Conservation (phyloP, 257 asterid genomes). For the Ballota nigra region DNA sequence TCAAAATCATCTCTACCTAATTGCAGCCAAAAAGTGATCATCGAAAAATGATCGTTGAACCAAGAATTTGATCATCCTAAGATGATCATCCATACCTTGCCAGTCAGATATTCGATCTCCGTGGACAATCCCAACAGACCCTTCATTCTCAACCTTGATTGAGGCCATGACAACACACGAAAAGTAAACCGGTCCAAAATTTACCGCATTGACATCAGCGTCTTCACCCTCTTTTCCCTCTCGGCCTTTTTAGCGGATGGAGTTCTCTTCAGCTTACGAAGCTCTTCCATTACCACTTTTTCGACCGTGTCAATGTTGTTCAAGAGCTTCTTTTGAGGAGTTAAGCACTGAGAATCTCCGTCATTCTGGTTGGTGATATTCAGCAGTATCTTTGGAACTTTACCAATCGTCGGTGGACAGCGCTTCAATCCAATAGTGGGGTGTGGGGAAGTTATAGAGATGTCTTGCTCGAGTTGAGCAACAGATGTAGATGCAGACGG, state of each 20-base stretch:
- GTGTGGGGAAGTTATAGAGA: slow-evolving; percentile 39
- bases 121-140: slow-evolving; percentile 15
- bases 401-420: slow-evolving; percentile 41
- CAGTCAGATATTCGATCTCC: slow-evolving; percentile 24
- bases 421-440: slow-evolving; percentile 33
- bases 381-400: slow-evolving; percentile 70
- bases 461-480: slow-evolving; percentile 63
- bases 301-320: slow-evolving; percentile 68
- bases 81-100: slow-evolving; percentile 39
- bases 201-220: slow-evolving; percentile 78
- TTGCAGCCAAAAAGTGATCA: slow-evolving; percentile 28
- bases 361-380: slow-evolving; percentile 47
- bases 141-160: slow-evolving; percentile 57
- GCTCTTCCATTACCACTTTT: slow-evolving; percentile 69
- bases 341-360: slow-evolving; percentile 41
- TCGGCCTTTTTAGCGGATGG: slow-evolving; percentile 65
- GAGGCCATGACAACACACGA: slow-evolving; percentile 27
- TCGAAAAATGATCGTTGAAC: slow-evolving; percentile 37
- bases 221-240: slow-evolving; percentile 57
- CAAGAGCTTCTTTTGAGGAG: slow-evolving; percentile 70
- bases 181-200: neutral
- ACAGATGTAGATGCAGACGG: slow-evolving; percentile 41
- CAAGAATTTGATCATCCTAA: slow-evolving; percentile 41
- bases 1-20: neutral
- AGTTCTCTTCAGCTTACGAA: slow-evolving; percentile 55